A percentile compares a stretch with the other conserved stretches of the same genome.
phyloP scores from a whole-genome alignment of 2,329 filamentous ascomycete genomes.

The Pseudocercospora crystallina region DNA sequence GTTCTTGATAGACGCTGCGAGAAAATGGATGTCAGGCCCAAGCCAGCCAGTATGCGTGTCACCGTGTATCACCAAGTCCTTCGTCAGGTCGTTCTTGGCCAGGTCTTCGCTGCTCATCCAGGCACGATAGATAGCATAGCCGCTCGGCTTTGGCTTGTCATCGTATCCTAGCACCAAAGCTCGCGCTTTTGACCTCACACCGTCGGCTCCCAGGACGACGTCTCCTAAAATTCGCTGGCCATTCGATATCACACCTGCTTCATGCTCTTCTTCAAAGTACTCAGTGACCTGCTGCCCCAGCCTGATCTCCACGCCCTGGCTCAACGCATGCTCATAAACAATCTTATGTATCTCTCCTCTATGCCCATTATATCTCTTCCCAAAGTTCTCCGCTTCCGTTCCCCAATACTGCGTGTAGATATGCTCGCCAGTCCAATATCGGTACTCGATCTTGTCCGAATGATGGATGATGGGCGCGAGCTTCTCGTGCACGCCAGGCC shows the following conservation, averaged over 20 bases:
- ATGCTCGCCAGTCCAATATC: conserved; percentile 33
- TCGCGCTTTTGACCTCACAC: conserved; percentile 53
- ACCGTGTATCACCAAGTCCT: conserved; percentile 44
- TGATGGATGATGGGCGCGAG: conserved; percentile 36
- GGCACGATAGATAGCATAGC: conserved; percentile 56
- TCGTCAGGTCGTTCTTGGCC: conserved; percentile 52
- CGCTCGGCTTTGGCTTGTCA: conserved; percentile 44
- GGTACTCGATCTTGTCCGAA: conserved; percentile 30
- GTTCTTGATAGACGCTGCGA: conserved; percentile 54
- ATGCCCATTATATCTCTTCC: conserved; percentile 36
- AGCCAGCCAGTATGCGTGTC: conserved; percentile 56
- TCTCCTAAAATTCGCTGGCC: conserved; percentile 45
- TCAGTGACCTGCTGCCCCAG: conserved; percentile 32
- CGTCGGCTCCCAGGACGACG: conserved; percentile 54
- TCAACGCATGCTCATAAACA: conserved; percentile 32
- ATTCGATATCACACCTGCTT: conserved; percentile 32
- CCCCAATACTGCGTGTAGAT: conserved; percentile 36
- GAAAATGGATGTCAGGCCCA: conserved; percentile 54
- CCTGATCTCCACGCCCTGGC: conserved; percentile 32
- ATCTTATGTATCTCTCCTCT: conserved; percentile 38
- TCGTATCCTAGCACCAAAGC: conserved; percentile 53
- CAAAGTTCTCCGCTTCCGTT: conserved; percentile 31
- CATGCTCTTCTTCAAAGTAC: conserved; percentile 32
- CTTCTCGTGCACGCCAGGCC: conserved; percentile 43
- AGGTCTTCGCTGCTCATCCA: conserved; percentile 54